phyloP scores from a whole-genome alignment of 179 eudicot species.

The Silene noctiflora region DNA sequence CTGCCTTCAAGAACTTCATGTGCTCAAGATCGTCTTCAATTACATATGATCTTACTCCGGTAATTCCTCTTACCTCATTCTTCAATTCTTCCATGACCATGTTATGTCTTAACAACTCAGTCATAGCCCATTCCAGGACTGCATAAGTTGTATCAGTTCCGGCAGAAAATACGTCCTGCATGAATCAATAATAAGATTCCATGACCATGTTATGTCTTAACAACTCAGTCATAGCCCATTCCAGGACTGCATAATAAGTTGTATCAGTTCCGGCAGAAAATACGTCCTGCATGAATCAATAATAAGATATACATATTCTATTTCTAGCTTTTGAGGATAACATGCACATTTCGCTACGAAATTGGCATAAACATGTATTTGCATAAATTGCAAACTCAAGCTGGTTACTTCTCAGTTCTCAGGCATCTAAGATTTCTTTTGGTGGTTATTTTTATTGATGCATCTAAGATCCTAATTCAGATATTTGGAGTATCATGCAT shows the following conservation, averaged over 20 bases:
- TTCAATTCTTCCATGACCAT: conserved; percentile 37
- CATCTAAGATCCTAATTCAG: not conserved
- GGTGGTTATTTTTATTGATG: not conserved
- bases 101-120: conserved; percentile 44
- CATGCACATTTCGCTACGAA: not conserved
- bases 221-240: conserved; percentile 52
- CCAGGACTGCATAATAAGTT: conserved; percentile 38
- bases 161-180: conserved; percentile 42
- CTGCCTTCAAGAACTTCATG: conserved; percentile 36
- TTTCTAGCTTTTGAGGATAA: not conserved
- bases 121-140: conserved; percentile 51
- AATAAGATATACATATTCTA: not conserved
- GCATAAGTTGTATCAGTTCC: conserved; percentile 57
- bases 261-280: conserved; percentile 61
- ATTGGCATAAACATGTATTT: not conserved
- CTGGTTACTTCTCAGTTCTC: not conserved
- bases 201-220: conserved; percentile 37
- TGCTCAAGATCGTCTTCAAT: conserved; percentile 35
- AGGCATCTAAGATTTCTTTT: not conserved
- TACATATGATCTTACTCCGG: conserved; percentile 16
- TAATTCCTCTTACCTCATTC: conserved; percentile 37
- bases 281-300: conserved; percentile 31
- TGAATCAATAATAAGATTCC: conserved; percentile 29
- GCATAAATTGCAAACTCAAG: not conserved
- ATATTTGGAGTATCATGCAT: not conserved